These are phyloP conservation scores for Peronospora tabacina DNA, from an alignment of 352 stramenopile genomes.

Conservation along the genomic window DNA sequence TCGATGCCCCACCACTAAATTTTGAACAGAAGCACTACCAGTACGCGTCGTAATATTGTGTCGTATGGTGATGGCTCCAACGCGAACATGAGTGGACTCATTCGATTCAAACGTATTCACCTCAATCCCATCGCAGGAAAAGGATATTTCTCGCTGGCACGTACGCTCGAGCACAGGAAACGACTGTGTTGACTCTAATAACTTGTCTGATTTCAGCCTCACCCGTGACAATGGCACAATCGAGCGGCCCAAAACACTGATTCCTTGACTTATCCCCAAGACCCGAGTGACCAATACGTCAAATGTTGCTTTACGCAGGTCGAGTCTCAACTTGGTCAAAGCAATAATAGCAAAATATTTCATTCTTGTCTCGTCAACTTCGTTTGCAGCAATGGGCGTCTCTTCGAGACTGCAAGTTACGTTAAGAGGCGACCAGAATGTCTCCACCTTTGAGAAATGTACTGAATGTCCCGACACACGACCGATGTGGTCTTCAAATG, in stretches of 20 bases:
- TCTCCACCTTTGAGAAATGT: constrained; percentile 19
- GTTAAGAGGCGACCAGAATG: constrained; percentile 48
- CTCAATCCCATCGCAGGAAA: constrained; percentile 55
- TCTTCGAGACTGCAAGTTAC: constrained; percentile 37
- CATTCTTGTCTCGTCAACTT: neutral
- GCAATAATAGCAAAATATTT: constrained; percentile 14
- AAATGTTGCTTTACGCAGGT: constrained; percentile 24
- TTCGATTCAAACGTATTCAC: constrained; percentile 24
- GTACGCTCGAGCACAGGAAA: neutral
- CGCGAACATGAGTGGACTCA: constrained; percentile 48
- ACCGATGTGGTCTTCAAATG: constrained; percentile 33
- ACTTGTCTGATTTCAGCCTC: constrained; percentile 6
- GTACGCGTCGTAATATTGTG: constrained; percentile 22
- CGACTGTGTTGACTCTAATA: neutral
- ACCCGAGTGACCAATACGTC: constrained; percentile 19
- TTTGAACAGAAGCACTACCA: constrained; percentile 51
- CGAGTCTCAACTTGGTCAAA: constrained; percentile 30
- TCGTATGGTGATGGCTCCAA: constrained; percentile 35
- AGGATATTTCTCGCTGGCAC: constrained; percentile 22
- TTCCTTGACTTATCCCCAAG: constrained; percentile 10
- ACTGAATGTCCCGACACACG: constrained; percentile 8
- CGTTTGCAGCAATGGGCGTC: constrained; percentile 1
- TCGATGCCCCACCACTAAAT: constrained; percentile 47
- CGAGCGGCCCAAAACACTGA: constrained; percentile 11
- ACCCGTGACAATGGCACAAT: neutral